Conservation (phyloP, 192 early-diverging fungal species). For the Glomus cerebriforme region DNA sequence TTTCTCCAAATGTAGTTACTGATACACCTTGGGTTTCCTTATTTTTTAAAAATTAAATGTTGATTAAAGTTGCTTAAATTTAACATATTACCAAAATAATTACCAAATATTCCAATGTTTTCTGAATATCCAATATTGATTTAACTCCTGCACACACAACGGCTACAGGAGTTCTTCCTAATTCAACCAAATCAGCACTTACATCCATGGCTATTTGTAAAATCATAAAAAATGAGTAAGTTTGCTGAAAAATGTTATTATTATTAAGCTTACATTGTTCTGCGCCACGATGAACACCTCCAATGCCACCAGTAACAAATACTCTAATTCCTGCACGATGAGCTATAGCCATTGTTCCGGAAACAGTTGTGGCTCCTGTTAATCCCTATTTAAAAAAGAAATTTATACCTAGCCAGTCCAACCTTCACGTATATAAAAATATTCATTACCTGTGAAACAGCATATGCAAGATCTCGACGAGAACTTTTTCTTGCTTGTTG, state of each 20-base stretch:
- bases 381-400: slow-evolving; percentile 41
- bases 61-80: background rate
- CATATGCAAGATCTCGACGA: slow-evolving; percentile 78
- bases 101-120: slow-evolving; percentile 85
- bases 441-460: slow-evolving; percentile 62
- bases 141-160: slow-evolving; percentile 97
- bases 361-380: slow-evolving; percentile 90
- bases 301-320: slow-evolving; percentile 96
- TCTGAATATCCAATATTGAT: slow-evolving; percentile 91
- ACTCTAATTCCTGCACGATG: slow-evolving; percentile 82
- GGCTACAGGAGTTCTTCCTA: slow-evolving; percentile 87
- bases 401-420: background rate
- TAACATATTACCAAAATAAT: background rate
- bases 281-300: slow-evolving; percentile 89
- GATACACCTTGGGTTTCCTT: slow-evolving; percentile 92
- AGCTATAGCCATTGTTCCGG: slow-evolving; percentile 89
- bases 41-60: background rate
- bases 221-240: background rate
- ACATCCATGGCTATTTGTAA: slow-evolving; percentile 72
- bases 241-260: slow-evolving; percentile 8
- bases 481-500: slow-evolving; percentile 76
- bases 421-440: background rate
- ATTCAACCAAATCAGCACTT: slow-evolving; percentile 90
- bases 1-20: slow-evolving; percentile 74
- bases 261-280: slow-evolving; percentile 51